Evolutionary conservation across 805 yeast genomes (phyloP).

Genomic region (Lachancea thermotolerans): DNA sequence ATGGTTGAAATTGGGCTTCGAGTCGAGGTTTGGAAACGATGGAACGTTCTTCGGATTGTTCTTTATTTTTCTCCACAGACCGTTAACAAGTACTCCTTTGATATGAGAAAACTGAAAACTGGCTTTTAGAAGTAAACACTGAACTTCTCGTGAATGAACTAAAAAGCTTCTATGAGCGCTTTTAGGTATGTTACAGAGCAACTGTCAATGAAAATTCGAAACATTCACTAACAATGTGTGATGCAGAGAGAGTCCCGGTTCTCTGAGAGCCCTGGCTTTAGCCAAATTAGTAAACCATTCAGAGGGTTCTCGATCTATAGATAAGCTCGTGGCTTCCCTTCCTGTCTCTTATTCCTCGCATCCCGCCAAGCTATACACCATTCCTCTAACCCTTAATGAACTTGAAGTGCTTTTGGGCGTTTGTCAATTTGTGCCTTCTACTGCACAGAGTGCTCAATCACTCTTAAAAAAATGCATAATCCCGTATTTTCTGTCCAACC

Average conservation of each 20-base stretch:
- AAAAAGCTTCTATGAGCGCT: constrained; percentile 1
- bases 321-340: constrained; percentile 19
- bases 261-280: constrained; percentile 6
- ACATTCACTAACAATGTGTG: neutral
- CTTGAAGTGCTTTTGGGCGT: constrained; percentile 49
- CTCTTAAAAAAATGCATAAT: constrained; percentile 37
- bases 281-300: constrained; percentile 1
- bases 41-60: too few relatives aligned
- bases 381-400: constrained; percentile 45
- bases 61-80: too few relatives aligned
- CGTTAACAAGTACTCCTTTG: neutral
- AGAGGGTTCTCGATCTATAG: constrained; percentile 7
- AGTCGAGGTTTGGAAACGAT: too few relatives aligned
- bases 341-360: constrained; percentile 26
- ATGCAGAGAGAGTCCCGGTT: constrained; percentile 2
- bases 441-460: constrained; percentile 33
- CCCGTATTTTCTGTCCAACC: constrained; percentile 44
- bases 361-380: constrained; percentile 25
- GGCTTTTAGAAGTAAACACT: neutral
- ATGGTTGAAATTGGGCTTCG: too few relatives aligned
- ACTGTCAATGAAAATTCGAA: neutral
- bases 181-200: constrained; percentile 2
- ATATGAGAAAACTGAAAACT: neutral
- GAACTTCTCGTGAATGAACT: neutral
- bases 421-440: constrained; percentile 34